Conservation (phyloP, 306 rosid species). For the Fagus crenata region DNA sequence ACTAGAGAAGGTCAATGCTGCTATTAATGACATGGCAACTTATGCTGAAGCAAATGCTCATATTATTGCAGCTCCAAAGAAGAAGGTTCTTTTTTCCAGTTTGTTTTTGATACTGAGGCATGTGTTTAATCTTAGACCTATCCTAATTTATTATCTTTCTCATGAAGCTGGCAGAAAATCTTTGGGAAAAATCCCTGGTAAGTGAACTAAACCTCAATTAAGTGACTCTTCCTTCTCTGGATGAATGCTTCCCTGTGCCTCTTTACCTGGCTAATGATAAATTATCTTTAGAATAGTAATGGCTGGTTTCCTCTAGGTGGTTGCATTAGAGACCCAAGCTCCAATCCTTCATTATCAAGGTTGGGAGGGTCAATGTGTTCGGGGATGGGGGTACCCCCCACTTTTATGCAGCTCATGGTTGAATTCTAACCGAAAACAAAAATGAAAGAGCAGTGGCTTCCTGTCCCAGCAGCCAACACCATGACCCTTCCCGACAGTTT, state of each 20-base stretch:
- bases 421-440: not conserved
- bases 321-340: not conserved
- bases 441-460: not conserved
- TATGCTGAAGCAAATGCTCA: slow-evolving; percentile 85
- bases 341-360: not conserved
- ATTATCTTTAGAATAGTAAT: not conserved
- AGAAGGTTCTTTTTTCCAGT: slow-evolving; percentile 51
- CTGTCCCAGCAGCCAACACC: not conserved
- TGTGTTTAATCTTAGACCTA: slow-evolving; percentile 4
- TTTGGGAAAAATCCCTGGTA: slow-evolving; percentile 86
- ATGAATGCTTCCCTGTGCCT: not conserved
- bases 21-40: slow-evolving; percentile 75
- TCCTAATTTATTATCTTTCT: slow-evolving; percentile 37
- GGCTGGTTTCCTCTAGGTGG: not conserved
- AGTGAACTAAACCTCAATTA: slow-evolving; percentile 36
- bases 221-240: not conserved
- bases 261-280: not conserved
- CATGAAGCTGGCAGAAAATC: slow-evolving; percentile 74
- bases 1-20: slow-evolving; percentile 84
- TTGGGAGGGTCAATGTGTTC: not conserved
- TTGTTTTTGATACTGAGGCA: slow-evolving; percentile 26
- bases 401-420: not conserved
- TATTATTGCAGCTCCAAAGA: slow-evolving; percentile 70
- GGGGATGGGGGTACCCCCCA: not conserved
- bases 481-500: not conserved